Evolutionary conservation across 2,329 filamentous ascomycete species (phyloP).

Genomic region (Alternaria brassicae): DNA sequence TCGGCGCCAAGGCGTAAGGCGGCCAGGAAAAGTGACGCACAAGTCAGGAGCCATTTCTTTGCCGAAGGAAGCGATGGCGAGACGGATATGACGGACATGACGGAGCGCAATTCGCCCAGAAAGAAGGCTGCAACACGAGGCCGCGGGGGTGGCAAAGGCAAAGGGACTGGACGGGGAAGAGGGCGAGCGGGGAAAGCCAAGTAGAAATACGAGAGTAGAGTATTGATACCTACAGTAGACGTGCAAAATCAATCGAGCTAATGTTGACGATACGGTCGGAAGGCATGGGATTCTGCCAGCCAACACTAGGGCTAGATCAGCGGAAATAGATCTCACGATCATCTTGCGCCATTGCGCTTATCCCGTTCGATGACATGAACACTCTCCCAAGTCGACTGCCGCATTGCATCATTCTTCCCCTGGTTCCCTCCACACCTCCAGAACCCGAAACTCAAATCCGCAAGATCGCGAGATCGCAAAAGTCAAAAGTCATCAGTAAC

Average conservation of each 20-base stretch:
- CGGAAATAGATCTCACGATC: not conserved
- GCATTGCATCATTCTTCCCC: slow-evolving; percentile 3
- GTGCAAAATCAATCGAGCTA: slow-evolving; percentile 7
- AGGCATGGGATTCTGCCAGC: not conserved
- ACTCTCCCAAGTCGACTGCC: not conserved
- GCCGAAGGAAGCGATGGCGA: slow-evolving; percentile 41
- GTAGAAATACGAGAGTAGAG: not conserved
- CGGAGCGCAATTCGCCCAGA: slow-evolving; percentile 31
- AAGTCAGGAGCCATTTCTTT: slow-evolving; percentile 46
- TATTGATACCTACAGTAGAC: not conserved
- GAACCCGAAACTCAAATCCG: not conserved
- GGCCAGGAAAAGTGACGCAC: slow-evolving; percentile 38
- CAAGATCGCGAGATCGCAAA: not conserved
- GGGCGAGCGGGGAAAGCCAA: slow-evolving; percentile 13
- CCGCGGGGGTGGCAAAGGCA: slow-evolving; percentile 7
- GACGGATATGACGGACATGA: slow-evolving; percentile 41
- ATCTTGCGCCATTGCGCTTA: not conserved
- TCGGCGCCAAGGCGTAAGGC: slow-evolving; percentile 35
- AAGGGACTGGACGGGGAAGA: slow-evolving; percentile 19
- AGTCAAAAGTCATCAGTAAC: not conserved
- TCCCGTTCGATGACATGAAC: not conserved
- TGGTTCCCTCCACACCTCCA: not conserved
- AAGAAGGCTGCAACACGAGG: slow-evolving; percentile 13
- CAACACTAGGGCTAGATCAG: not conserved
- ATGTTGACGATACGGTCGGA: not conserved